phyloP scores from a whole-genome alignment of 345 rosid species.

The Arabis alpina region DNA sequence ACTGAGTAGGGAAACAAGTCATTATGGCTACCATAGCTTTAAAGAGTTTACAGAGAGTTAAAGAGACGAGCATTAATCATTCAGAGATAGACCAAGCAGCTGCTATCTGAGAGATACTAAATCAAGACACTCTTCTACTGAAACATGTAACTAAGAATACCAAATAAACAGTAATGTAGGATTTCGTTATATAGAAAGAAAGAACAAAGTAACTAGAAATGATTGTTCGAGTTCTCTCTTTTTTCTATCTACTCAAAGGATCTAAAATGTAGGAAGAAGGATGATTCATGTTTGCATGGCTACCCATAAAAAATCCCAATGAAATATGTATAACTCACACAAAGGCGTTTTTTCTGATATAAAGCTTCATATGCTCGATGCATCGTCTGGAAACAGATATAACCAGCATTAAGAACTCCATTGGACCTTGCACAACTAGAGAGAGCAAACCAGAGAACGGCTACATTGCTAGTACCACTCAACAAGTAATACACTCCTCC shows the following conservation, averaged over 20 bases:
- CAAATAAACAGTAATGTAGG: neutral
- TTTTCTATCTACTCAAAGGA: neutral
- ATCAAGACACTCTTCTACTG: slow-evolving; percentile 8
- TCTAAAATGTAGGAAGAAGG: neutral
- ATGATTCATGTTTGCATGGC: no score
- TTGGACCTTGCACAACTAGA: slow-evolving; percentile 94
- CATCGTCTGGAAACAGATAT: slow-evolving; percentile 84
- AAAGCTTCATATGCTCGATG: slow-evolving; percentile 69
- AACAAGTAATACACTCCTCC: slow-evolving; percentile 80
- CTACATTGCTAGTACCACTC: slow-evolving; percentile 61
- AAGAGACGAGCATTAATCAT: neutral
- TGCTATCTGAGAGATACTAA: neutral
- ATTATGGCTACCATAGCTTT: neutral
- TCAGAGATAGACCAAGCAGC: slow-evolving; percentile 11
- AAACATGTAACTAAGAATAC: neutral
- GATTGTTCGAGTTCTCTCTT: neutral
- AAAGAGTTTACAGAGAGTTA: neutral
- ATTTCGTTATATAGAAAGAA: neutral
- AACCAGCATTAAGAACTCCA: slow-evolving; percentile 95
- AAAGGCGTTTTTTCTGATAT: slow-evolving; percentile 48
- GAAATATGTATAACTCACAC: slow-evolving; percentile 55
- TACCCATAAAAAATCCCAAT: no score
- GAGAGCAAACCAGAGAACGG: slow-evolving; percentile 77
- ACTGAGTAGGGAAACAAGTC: slow-evolving; percentile 46
- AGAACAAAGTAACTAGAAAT: slow-evolving; percentile 2